Evolutionary conservation across 192 early-diverging fungal species (phyloP), one percentile per base, ranked within the genome.

Genomic region (Backusella luteola): DNA sequence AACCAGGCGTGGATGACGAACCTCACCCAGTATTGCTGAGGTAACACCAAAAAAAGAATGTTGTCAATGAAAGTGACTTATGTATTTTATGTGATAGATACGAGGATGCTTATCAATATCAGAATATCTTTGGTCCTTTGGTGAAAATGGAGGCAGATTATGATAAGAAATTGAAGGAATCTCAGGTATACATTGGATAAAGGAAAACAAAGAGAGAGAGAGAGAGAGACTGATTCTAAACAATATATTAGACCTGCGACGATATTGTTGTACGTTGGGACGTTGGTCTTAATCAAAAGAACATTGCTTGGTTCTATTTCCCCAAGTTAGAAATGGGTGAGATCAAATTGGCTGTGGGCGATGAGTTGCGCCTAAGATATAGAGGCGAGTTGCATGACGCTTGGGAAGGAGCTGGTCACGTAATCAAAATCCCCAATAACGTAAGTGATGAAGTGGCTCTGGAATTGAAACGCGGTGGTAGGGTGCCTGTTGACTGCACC

Each of bases 71-170:
- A 53, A 53, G 15, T 2, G 21, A 19, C 52, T 21, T 53, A 44
- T 44, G 1, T 39, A 44, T 53, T 21, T 35, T 6, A 14, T 69
- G 0, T 38, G 7, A 21, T 80, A 93, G 92, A 82, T 97, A 97
- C 67, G 96, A 99, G 66, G 97, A 99, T 84, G 97, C 96, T 1
- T 97, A 97, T 83, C 95, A 97, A 81, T 99, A 99, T 83, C 96
- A 96, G 79, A 96, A 92, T 79, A 96, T 96, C 32, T 96, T 99
- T 85, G 96, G 93, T 0, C 96, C 97, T 6, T 83, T 99, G 44
- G 95, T 99, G 21, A 94, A 96, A 72, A 89, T 97, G 87, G 98
- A 99, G 73, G 85, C 82, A 17, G 86, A 86, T 23, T 83, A 88
- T 39, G 85, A 84, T 42, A 88, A 85, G 46, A 83, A 86, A 39